Conservation (phyloP, 352 stramenopile species). For the Phytopythium montanum region DNA sequence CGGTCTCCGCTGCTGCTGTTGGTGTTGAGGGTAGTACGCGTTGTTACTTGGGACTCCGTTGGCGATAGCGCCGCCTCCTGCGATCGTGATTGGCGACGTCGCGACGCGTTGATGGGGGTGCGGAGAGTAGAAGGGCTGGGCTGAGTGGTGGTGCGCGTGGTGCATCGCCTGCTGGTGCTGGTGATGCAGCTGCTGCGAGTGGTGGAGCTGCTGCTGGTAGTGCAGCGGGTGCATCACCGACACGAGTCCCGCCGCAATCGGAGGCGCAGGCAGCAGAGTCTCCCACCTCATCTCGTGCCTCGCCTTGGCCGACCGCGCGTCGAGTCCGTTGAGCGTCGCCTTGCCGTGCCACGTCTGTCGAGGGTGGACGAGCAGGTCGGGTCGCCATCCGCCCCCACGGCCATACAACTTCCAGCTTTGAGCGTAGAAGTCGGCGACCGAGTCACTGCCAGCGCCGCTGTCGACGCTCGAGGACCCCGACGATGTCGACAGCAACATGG, state of each 20-base stretch:
- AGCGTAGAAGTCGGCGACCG: conserved; percentile 35
- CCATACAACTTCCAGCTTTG: conserved; percentile 64
- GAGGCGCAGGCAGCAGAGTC: conserved; percentile 22
- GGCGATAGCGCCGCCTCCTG: not conserved
- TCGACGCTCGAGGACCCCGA: conserved; percentile 9
- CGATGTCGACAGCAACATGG: conserved; percentile 25
- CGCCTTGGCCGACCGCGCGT: conserved; percentile 19
- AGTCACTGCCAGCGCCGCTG: not conserved
- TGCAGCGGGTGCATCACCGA: conserved; percentile 15
- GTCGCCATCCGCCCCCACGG: conserved; percentile 69
- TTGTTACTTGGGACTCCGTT: not conserved
- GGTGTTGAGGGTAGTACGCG: not conserved
- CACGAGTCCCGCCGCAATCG: not conserved
- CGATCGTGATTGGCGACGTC: conserved; percentile 9
- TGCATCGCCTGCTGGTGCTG: conserved; percentile 28
- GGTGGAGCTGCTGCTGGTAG: conserved; percentile 24
- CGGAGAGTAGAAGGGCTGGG: conserved; percentile 30
- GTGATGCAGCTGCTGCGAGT: conserved; percentile 32
- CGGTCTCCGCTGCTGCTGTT: conserved; percentile 4
- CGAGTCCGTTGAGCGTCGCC: conserved; percentile 6
- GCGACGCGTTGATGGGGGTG: conserved; percentile 11
- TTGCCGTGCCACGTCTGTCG: conserved; percentile 61
- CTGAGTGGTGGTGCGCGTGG: conserved; percentile 24
- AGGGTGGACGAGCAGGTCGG: conserved; percentile 75
- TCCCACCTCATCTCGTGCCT: conserved; percentile 30